Percentiles rank a stretch among this genome's conserved stretches.
These are phyloP conservation scores for Saitozyma sp. DNA, from an alignment of 768 basidiomycete species.

Conservation along the genomic window DNA sequence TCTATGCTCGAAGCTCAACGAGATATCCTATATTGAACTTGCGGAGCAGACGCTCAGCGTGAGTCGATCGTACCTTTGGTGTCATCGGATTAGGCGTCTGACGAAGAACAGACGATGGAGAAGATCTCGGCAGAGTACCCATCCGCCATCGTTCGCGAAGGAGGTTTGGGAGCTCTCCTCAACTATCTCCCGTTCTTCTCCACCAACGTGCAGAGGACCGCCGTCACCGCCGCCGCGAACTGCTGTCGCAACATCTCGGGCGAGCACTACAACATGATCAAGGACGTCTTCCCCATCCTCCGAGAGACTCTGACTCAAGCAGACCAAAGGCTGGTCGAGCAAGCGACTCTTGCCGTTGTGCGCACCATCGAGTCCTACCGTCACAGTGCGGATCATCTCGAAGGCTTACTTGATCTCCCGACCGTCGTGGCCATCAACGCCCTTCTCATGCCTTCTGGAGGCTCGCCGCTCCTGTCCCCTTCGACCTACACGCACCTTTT, in stretches of 20 bases:
- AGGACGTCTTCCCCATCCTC: conserved; percentile 79
- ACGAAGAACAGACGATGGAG: conserved; percentile 66
- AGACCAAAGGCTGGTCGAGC: conserved; percentile 96
- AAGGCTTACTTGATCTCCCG: conserved; percentile 71
- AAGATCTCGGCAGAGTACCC: conserved; percentile 99
- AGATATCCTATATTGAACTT: conserved; percentile 96
- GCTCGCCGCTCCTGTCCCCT: conserved; percentile 75
- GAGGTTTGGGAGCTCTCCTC: conserved; percentile 85
- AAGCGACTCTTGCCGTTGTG: conserved; percentile 90
- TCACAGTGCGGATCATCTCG: conserved; percentile 78
- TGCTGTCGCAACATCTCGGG: conserved; percentile 89
- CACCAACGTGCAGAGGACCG: conserved; percentile 94
- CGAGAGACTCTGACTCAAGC: conserved; percentile 87
- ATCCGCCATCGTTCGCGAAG: conserved; percentile 90
- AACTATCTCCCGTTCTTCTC: conserved; percentile 98
- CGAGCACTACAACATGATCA: conserved; percentile 86
- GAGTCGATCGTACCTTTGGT: conserved; percentile 53
- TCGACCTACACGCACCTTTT: conserved; percentile 86
- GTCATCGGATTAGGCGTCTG: conserved; percentile 10
- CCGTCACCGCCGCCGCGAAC: conserved; percentile 92
- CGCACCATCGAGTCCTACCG: conserved; percentile 92
- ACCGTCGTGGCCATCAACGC: conserved; percentile 81
- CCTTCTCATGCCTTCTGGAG: conserved; percentile 76
- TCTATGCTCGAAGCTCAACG: conserved; percentile 92
- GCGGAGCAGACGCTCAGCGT: conserved; percentile 98